Conservation (phyloP, 2,329 filamentous ascomycete genomes). For the Ilyonectria destructans region DNA sequence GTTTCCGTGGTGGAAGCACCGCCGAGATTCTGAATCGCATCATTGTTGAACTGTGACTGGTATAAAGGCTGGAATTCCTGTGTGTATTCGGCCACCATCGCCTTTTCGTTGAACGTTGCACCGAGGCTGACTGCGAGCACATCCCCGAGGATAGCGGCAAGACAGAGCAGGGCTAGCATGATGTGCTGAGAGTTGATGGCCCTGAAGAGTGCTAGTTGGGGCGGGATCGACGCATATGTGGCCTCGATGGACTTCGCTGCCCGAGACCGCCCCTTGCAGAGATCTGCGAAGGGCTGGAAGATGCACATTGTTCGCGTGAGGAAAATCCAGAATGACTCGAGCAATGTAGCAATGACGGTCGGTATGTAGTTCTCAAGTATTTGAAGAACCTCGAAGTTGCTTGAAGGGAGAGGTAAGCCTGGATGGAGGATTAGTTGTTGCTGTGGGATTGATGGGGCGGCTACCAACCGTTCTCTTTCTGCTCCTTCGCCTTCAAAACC, state of each 20-base stretch:
- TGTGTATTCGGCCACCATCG: background rate
- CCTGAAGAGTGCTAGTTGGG: slow-evolving; percentile 12
- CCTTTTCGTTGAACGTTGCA: slow-evolving; percentile 18
- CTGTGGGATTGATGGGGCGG: background rate
- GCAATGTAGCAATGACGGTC: slow-evolving; percentile 16
- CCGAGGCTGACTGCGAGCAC: slow-evolving; percentile 19
- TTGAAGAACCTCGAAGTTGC: slow-evolving; percentile 14
- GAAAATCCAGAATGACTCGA: slow-evolving; percentile 26
- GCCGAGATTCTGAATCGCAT: background rate
- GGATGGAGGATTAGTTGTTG: background rate
- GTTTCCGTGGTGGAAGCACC: too few species aligned
- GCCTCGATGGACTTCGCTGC: background rate
- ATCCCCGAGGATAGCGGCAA: slow-evolving; percentile 14
- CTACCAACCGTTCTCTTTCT: slow-evolving; percentile 1
- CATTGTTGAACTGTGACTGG: background rate
- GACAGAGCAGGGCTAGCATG: background rate
- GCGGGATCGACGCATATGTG: slow-evolving; percentile 17
- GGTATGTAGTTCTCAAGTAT: slow-evolving; percentile 25
- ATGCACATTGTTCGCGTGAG: slow-evolving; percentile 19
- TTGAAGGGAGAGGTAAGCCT: slow-evolving; percentile 12
- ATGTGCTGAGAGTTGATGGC: slow-evolving; percentile 6
- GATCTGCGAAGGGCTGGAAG: slow-evolving; percentile 26
- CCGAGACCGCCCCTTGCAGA: background rate
- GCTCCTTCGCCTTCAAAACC: slow-evolving; percentile 15
- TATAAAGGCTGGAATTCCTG: background rate